phyloP scores from a whole-genome alignment of 2,329 filamentous ascomycete species.

The Trichoderma cornu-damae region DNA sequence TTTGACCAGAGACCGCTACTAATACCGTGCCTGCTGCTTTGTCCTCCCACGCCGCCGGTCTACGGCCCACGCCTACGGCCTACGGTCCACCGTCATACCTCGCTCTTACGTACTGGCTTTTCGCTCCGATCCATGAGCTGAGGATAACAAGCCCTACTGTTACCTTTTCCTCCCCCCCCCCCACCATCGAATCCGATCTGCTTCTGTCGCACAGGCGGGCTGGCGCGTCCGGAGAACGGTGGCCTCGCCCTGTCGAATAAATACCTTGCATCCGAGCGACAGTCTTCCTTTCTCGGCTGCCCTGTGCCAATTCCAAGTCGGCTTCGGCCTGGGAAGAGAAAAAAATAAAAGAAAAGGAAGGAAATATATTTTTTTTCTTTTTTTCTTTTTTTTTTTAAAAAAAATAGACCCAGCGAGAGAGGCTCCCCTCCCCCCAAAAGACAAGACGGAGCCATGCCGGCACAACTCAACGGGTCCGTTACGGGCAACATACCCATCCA shows the following conservation, averaged over 20 bases:
- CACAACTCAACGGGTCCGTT: constrained; percentile 37
- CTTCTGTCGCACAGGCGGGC: constrained; percentile 21
- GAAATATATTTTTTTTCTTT: too few relatives aligned
- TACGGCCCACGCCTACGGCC: constrained; percentile 24
- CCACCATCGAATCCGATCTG: constrained; percentile 19
- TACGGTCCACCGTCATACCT: constrained; percentile 28
- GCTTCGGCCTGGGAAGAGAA: constrained; percentile 11
- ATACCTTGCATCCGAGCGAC: constrained; percentile 14
- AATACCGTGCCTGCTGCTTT: constrained; percentile 1
- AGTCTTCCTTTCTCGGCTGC: background rate
- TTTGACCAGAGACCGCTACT: constrained; percentile 26
- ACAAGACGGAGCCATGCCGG: constrained; percentile 33
- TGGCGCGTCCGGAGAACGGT: constrained; percentile 25
- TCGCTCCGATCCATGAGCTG: constrained; percentile 19
- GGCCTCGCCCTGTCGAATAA: constrained; percentile 26
- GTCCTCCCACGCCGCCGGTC: constrained; percentile 18
- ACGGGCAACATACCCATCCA: constrained; percentile 37
- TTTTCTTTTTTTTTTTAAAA: too few relatives aligned
- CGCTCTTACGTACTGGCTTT: constrained; percentile 35
- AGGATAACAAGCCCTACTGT: constrained; percentile 18
- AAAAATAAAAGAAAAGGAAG: too few relatives aligned
- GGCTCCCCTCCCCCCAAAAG: constrained; percentile 17
- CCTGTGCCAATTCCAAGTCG: constrained; percentile 16
- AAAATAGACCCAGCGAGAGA: constrained; percentile 19
- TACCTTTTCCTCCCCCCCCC: constrained; percentile 17